Evolutionary conservation across 768 basidiomycete species (phyloP), one percentile per base, ranked within the genome.

Genomic region (Collybia mongolica): DNA sequence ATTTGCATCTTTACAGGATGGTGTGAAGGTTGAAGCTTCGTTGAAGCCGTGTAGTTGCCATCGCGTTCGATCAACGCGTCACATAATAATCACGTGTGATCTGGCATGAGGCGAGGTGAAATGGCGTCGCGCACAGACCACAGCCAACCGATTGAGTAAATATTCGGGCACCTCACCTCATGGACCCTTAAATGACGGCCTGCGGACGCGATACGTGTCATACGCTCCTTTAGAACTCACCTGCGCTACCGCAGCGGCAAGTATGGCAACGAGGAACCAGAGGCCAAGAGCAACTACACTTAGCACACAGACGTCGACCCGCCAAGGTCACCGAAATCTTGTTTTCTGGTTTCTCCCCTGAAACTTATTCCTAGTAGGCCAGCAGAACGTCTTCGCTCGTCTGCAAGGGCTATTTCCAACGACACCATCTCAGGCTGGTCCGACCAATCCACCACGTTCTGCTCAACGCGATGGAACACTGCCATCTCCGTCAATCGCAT

Each of bases 381-480:
- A 29, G 23, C 39, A 41, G 44, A 40, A 44, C 19, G 56, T 60
- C 7, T 35, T 58, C 12, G 39, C 59, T 9, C 53, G 57, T 18
- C 53, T 60, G 2, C 59, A 60, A 41, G 49, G 46, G 1, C 59
- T 60, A 39, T 58, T 58, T 9, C 54, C 59, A 22, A 43, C 57
- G 15, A 39, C 39, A 9, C 36, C 51, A n/a, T 29, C 49, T 22
- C 47, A 44, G 12, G 4, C 42, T n/a, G 22, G n/a, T 24, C n/a
- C 45, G 38, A 41, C 36, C 18, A 41, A 42, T 53, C 22, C 20
- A 3, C 29, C 23, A 23, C 53, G 47, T 37, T 46, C 39, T 20
- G 23, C 24, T 11, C 46, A 44, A 24, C 28, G 17, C 15, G 57
- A 56, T 46, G 55, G 44, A 51, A 36, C 44, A 6, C 20, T 52